Evolutionary conservation across 495 filamentous ascomycete species (phyloP).

Genomic region (Elasticomyces elasticus): DNA sequence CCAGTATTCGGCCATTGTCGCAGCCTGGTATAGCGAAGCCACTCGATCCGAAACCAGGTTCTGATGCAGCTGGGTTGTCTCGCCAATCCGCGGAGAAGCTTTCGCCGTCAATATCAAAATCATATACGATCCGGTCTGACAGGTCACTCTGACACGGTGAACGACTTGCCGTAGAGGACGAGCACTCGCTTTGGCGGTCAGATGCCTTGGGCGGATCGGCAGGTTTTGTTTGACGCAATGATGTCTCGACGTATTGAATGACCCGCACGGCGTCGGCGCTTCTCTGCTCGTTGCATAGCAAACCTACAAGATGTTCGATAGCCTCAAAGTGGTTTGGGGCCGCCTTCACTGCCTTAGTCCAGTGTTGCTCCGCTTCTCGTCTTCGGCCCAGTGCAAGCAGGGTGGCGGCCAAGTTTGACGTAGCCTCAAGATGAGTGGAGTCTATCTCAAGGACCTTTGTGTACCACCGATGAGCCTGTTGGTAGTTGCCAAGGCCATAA

Average conservation of each 20-base stretch:
- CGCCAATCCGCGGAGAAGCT: slow-evolving; percentile 21
- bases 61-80: slow-evolving; percentile 26
- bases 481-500: slow-evolving; percentile 82
- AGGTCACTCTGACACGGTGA: slow-evolving; percentile 41
- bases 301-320: slow-evolving; percentile 85
- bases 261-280: slow-evolving; percentile 78
- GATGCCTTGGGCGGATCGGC: slow-evolving; percentile 41
- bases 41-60: slow-evolving; percentile 65
- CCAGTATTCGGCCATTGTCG: slow-evolving; percentile 89
- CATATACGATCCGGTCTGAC: slow-evolving; percentile 48
- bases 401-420: slow-evolving; percentile 86
- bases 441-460: slow-evolving; percentile 73
- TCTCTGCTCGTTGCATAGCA: slow-evolving; percentile 73
- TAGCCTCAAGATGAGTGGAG: slow-evolving; percentile 83
- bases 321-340: slow-evolving; percentile 92
- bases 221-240: slow-evolving; percentile 48
- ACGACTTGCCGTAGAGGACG: slow-evolving; percentile 39
- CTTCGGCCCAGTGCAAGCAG: slow-evolving; percentile 71
- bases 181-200: slow-evolving; percentile 48
- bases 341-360: slow-evolving; percentile 70
- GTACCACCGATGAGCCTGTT: slow-evolving; percentile 83
- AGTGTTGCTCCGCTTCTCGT: slow-evolving; percentile 78
- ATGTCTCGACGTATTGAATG: slow-evolving; percentile 79
- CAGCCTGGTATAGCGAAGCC: slow-evolving; percentile 76
- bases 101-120: slow-evolving; percentile 46